phyloP scores from a whole-genome alignment of 495 filamentous ascomycete species.

The Daldinia caldariorum region DNA sequence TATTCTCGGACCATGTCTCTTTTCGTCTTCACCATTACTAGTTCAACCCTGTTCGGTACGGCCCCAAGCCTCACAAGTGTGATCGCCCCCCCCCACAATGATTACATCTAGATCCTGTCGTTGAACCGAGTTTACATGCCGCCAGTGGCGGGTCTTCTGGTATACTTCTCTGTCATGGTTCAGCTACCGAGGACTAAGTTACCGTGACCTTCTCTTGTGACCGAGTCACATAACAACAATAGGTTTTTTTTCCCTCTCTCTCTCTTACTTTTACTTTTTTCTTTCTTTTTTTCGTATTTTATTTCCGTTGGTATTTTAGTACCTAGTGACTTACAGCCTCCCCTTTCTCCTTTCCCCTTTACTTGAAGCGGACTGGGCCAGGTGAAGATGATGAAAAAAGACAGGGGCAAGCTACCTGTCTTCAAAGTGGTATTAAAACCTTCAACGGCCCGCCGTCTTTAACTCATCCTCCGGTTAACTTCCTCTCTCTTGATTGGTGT shows the following conservation, averaged over 20 bases:
- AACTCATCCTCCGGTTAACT: conserved; percentile 27
- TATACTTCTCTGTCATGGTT: conserved; percentile 43
- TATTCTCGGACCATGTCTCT: conserved; percentile 32
- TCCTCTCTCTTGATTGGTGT: conserved; percentile 30
- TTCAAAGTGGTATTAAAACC: conserved; percentile 39
- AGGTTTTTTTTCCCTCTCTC: conserved; percentile 28
- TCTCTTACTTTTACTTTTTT: conserved; percentile 16
- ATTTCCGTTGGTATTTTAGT: conserved; percentile 26
- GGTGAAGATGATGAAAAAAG: conserved; percentile 35
- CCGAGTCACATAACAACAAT: conserved; percentile 39
- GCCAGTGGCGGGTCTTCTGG: conserved; percentile 42
- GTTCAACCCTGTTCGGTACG: conserved; percentile 37
- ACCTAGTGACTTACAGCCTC: conserved; percentile 35
- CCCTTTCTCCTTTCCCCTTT: conserved; percentile 34
- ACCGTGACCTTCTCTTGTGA: conserved; percentile 45
- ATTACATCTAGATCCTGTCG: conserved; percentile 46
- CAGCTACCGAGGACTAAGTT: conserved; percentile 43
- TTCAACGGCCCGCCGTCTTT: conserved; percentile 36
- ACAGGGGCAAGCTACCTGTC: conserved; percentile 26
- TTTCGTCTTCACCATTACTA: conserved; percentile 30
- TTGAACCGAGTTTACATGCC: conserved; percentile 39
- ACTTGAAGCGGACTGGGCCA: conserved; percentile 42
- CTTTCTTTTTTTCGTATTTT: conserved; percentile 13
- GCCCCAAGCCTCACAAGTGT: conserved; percentile 46
- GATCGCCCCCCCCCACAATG: conserved; percentile 47